phyloP scores from a whole-genome alignment of 2,329 filamentous ascomycete species.

The Raffaelea arxii region DNA sequence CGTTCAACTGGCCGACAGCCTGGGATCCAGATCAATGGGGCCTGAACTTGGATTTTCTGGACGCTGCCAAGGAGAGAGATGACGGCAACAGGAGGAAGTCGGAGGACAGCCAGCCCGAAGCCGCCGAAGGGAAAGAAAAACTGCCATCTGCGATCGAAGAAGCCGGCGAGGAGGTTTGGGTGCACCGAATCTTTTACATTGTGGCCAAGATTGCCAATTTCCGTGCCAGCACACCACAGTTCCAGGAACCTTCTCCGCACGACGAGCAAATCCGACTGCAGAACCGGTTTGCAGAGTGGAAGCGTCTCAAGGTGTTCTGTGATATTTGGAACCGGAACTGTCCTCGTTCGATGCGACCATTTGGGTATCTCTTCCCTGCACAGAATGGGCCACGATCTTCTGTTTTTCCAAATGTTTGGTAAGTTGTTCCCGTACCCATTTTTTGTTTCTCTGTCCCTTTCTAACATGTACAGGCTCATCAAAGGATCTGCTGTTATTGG shows the following conservation, averaged over 20 bases:
- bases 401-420: constrained; percentile 80
- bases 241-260: constrained; percentile 47
- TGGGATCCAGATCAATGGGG: constrained; percentile 92
- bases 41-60: constrained; percentile 61
- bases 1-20: constrained; percentile 76
- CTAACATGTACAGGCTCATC: constrained; percentile 50
- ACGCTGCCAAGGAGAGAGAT: constrained; percentile 2
- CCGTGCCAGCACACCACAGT: constrained; percentile 56
- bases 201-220: constrained; percentile 83
- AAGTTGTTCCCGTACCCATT: constrained; percentile 18
- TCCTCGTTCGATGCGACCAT: constrained; percentile 78
- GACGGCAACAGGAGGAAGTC: neutral
- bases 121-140: no score
- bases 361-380: constrained; percentile 63
- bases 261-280: constrained; percentile 56
- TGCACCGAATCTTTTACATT: constrained; percentile 80
- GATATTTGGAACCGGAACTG: constrained; percentile 72
- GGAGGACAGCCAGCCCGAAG: neutral
- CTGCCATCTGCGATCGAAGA: constrained; percentile 12
- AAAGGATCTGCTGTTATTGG: constrained; percentile 75
- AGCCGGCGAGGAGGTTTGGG: constrained; percentile 74
- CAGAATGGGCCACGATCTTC: constrained; percentile 50
- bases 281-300: constrained; percentile 66
- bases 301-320: constrained; percentile 67
- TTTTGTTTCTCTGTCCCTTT: neutral